Evolutionary conservation across 345 rosid genomes (phyloP), one percentile per base, ranked within the genome.

Genomic region (Citrus sp.): DNA sequence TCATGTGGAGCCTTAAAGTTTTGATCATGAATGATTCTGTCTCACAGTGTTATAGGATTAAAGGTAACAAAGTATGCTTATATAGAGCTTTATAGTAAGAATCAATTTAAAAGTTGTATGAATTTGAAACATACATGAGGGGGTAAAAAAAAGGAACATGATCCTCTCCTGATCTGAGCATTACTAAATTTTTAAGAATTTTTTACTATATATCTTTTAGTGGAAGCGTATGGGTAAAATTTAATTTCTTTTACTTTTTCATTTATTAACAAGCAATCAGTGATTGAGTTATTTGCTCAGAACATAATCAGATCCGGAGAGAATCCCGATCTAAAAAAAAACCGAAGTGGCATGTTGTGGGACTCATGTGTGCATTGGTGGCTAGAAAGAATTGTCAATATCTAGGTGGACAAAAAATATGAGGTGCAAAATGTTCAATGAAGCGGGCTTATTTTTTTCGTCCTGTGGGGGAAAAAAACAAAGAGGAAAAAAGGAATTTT

Each of bases 311-410:
- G 32, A 30, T 30, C 4, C 3, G 0, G 4, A 30, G 32, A 30
- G 0, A 30, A 30, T 30, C 32, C 0, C 3, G 0, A 30, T 30
- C 0, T 30, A 30, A 32, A 62, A 16, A 42, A 55, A 55, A 25
- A 63, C 59, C 62, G 46, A 74, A 63, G 38, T 63, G 62, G 83
- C 21, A 65, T 77, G 70, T 37, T 22, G 22, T 61, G 0, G 18
- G 62, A 76, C 35, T 70, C 63, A 34, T 38, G 2, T 55, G 13
- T 59, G 21, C 64, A 66, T 82, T 60, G 25, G 69, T 25, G 27
- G 77, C 14, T 12, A 27, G 59, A 54, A 27, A 76, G 70, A 79
- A 66, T 13, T 70, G 78, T 79, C 42, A 25, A 64, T 73, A 24
- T 77, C 46, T 49, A 74, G 32, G 34, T 77, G 76, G 77, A 62